Evolutionary conservation across 805 yeast genomes (phyloP), one percentile per base, ranked within the genome.

Genomic region (Saccharomycodes ludwigii): DNA sequence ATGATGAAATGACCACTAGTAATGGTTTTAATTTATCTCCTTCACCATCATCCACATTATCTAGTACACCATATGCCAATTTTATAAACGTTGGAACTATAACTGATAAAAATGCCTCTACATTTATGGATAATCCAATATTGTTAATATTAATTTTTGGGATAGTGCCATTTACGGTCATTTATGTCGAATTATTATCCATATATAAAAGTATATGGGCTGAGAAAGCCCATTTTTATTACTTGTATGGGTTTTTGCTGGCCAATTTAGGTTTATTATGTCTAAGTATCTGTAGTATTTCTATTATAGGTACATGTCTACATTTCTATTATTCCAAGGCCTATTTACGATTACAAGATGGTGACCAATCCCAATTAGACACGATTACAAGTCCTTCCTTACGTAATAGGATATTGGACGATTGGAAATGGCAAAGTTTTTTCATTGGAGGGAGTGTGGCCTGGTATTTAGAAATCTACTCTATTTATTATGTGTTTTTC

Each of bases 401-500:
- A 54, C n/a, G 54, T 70, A 24, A 39, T 22, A 13, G 18, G 12
- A 23, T 28, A 20, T n/a, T 19, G 6, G 22, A 26, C 20, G 18
- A 26, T 15, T 85, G 95, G 95, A 82, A 81, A 48, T 83, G 94
- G 94, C 65, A 76, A 41, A 63, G 84, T 9, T 83, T 82, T 52
- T 52, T 71, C 33, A 71, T 75, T 18, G 82, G 93, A 4, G 60
- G 72, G 4, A 73, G 86, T 35, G 68, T 81, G 29, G 83, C 84
- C 19, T 63, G 76, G 63, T 82, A 78, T 55, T 64, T 84, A 36
- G 71, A 71, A 40, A 52, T 63, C 6, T 83, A 80, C 50, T 69
- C 88, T 5, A 45, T 77, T 14, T 79, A 77, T 47, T 82, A 84
- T 50, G 69, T 72, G 45, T 45, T 69, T 31, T 59, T 61, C 31